These are phyloP conservation scores for Piper betle DNA, from an alignment of 164 flowering plant species.

Conservation along the genomic window DNA sequence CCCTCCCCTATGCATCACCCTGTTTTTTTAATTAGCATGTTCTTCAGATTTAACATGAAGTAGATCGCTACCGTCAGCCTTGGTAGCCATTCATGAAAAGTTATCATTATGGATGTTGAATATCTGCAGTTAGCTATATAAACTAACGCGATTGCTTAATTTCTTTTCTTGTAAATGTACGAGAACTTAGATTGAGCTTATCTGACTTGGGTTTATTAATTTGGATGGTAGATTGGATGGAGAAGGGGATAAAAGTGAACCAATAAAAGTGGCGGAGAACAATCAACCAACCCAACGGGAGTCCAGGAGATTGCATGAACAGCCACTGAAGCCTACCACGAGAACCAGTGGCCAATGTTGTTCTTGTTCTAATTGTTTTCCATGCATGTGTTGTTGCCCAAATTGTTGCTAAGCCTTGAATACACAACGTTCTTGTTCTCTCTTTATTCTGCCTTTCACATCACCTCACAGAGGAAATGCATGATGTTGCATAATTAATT, in stretches of 20 bases:
- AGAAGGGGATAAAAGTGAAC: constrained; percentile 14
- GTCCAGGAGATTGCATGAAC: neutral
- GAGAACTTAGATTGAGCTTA: no score
- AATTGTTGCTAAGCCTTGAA: neutral
- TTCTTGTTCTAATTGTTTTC: constrained; percentile 20
- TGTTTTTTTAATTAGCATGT: neutral
- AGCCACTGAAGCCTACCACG: neutral
- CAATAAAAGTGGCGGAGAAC: constrained; percentile 7
- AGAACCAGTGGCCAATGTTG: neutral
- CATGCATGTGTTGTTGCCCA: constrained; percentile 36
- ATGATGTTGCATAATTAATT: no score
- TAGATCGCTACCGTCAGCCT: no score
- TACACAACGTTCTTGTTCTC: no score
- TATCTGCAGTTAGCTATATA: no score
- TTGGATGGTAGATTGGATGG: constrained; percentile 21
- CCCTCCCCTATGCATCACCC: neutral
- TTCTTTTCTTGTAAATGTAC: no score
- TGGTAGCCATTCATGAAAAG: no score
- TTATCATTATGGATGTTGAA: no score
- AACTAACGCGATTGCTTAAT: no score
- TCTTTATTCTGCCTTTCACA: no score
- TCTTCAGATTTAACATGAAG: neutral
- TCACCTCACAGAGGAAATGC: no score
- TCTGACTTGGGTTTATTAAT: neutral
- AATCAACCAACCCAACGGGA: neutral